Conservation (phyloP, 306 rosid species). For the Ormosia emarginata region DNA sequence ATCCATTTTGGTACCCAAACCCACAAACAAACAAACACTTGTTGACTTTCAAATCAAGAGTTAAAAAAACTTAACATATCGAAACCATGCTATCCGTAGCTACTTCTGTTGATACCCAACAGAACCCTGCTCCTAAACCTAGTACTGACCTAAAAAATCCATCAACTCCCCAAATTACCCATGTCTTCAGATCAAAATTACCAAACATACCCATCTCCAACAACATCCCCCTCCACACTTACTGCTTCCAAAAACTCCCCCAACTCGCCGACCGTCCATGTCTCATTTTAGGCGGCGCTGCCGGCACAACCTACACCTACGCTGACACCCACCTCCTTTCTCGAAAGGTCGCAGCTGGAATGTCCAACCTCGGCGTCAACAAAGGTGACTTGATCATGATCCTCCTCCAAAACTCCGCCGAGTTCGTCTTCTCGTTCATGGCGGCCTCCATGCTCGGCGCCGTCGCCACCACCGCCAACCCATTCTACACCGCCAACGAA, state of each 20-base stretch:
- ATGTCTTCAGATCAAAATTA: constrained; percentile 51
- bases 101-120: constrained; percentile 28
- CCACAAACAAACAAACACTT: not conserved
- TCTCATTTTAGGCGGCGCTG: constrained; percentile 57
- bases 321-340: constrained; percentile 36
- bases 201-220: constrained; percentile 56
- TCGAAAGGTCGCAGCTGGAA: constrained; percentile 41
- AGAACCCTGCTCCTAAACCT: not conserved
- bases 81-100: constrained; percentile 30
- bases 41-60: not conserved
- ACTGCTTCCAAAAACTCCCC: constrained; percentile 48
- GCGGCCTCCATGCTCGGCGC: constrained; percentile 66
- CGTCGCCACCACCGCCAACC: constrained; percentile 60
- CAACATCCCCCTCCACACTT: constrained; percentile 59
- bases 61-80: too few species aligned
- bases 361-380: constrained; percentile 42
- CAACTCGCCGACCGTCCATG: constrained; percentile 42
- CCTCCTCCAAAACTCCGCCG: constrained; percentile 62
- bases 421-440: constrained; percentile 55
- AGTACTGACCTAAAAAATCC: not conserved
- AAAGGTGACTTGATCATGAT: constrained; percentile 61
- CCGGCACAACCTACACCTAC: constrained; percentile 47
- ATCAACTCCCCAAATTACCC: not conserved
- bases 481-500: constrained; percentile 56
- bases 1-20: not conserved